Base-by-base conservation (phyloP, 2,329 filamentous ascomycete species). In the Hysterium pulicare region DNA sequence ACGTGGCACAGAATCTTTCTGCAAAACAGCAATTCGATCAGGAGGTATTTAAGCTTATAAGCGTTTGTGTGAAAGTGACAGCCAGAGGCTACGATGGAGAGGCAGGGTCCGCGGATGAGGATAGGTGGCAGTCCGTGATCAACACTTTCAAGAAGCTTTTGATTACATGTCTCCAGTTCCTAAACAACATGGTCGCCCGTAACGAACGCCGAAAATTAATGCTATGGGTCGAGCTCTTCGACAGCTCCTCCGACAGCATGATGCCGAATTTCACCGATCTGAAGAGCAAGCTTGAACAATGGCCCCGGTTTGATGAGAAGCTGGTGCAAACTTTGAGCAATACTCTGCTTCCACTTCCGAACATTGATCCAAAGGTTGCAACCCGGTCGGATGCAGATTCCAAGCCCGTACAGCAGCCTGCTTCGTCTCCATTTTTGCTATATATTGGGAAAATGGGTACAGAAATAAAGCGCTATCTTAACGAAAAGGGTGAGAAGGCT, bases 201-300 rank as follows among this genome's bases (percentile, higher is more conserved):
- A 84, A 84, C 51, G 81, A 84, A 62, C 74, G 80, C 45, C 70
- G 79, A 30, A 84, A 84, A 55, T 71, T 83, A 51, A 78, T 82
- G 53, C 71, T 84, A 2, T 84, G 81, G 81, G 64, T 83, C 28
- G 77, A 81, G 58, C 68, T 84, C 2, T 84, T 84, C 51, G 81
- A 82, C 39, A 78, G 77, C 47, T 72, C 77, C 15, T 58, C 68
- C 5, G 68, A 71, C 38, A 63, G 63, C 32, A 62, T 63, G 37
- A 54, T 62, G 4, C 61, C 62, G 33, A 64, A 64, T 39, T 64
- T 64, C 23, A 57, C 61, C 11, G 63, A 63, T 38, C 62, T 64
- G 60, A 65, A 62, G 47, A 64, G 59, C 46, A 59, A 59, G 32
- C 59, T 65, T 53, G 59, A 63, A 39, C 54, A 59, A 17, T 58